Conservation (phyloP, 768 basidiomycete species). For the Neoboletus brunneissimus region DNA sequence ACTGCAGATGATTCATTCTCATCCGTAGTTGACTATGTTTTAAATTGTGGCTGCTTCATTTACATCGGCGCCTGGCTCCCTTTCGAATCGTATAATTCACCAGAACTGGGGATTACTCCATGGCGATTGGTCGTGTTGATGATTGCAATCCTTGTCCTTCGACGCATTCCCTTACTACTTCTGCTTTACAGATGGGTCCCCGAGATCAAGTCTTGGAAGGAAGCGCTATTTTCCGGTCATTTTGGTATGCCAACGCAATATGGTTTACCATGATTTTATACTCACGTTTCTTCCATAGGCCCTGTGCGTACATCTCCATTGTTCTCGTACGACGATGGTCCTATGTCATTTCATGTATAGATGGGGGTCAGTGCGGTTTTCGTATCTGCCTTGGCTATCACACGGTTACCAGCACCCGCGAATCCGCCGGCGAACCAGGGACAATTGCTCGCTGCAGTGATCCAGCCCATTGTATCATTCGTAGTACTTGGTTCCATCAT, state of each 20-base stretch:
- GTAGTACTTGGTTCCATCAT: slow-evolving; percentile 85
- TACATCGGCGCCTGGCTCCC: slow-evolving; percentile 89
- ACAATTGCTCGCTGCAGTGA: slow-evolving; percentile 66
- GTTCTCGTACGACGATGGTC: not conserved
- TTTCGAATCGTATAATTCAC: slow-evolving; percentile 53
- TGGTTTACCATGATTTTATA: not conserved
- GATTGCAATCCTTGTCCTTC: slow-evolving; percentile 64
- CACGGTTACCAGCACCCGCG: slow-evolving; percentile 54
- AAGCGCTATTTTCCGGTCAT: slow-evolving; percentile 90
- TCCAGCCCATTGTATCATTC: slow-evolving; percentile 86
- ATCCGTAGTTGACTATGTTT: slow-evolving; percentile 84
- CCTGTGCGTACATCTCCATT: slow-evolving; percentile 41
- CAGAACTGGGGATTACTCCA: slow-evolving; percentile 58
- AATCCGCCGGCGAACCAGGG: slow-evolving; percentile 63
- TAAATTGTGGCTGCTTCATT: slow-evolving; percentile 78
- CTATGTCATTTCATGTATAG: slow-evolving; percentile 31
- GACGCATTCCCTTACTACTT: slow-evolving; percentile 79
- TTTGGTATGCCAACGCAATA: slow-evolving; percentile 53
- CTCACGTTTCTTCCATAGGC: slow-evolving; percentile 34
- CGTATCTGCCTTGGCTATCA: slow-evolving; percentile 71
- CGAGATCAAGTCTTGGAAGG: slow-evolving; percentile 78
- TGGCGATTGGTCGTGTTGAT: slow-evolving; percentile 72
- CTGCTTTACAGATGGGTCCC: slow-evolving; percentile 81
- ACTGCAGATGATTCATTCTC: slow-evolving; percentile 87
- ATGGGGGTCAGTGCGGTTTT: slow-evolving; percentile 95